phyloP scores from a whole-genome alignment of 1,284 basidiomycete genomes.

The Ceratobasidium sp. region DNA sequence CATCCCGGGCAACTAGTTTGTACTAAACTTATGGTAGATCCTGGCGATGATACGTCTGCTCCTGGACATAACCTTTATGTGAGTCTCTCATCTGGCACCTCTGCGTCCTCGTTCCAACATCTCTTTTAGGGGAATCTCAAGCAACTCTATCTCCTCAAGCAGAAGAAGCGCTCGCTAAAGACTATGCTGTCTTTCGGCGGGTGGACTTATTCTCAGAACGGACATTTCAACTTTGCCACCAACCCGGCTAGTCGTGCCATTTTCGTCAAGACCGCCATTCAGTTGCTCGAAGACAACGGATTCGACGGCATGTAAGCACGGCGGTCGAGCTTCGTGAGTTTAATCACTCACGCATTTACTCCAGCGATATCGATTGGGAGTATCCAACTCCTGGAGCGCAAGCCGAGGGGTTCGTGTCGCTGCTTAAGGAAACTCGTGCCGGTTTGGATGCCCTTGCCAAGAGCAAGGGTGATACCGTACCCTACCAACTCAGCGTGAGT shows the following conservation, averaged over 20 bases:
- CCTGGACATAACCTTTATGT: conserved; percentile 5
- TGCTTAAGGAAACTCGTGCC: conserved; percentile 28
- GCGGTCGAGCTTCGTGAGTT: too few relatives aligned
- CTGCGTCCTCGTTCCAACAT: too few relatives aligned
- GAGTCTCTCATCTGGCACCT: conserved; percentile 1
- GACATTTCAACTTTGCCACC: conserved; percentile 39
- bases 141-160: conserved; percentile 76
- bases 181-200: conserved; percentile 53
- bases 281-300: conserved; percentile 60
- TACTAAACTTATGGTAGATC: neutral
- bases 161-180: conserved; percentile 66
- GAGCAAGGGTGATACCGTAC: conserved; percentile 34
- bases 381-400: conserved; percentile 20
- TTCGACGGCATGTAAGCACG: conserved; percentile 55
- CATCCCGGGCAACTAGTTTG: neutral
- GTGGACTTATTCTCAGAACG: conserved; percentile 41
- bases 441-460: conserved; percentile 12
- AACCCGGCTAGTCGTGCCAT: conserved; percentile 50
- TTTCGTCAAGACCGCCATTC: conserved; percentile 56
- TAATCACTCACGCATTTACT: neutral
- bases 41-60: neutral
- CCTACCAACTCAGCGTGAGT: conserved; percentile 37
- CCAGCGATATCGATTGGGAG: conserved; percentile 48
- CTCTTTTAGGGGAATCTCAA: conserved; percentile 72
- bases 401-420: conserved; percentile 21